phyloP scores from a whole-genome alignment of 768 basidiomycete species.

The Collybiopsis luxurians region DNA sequence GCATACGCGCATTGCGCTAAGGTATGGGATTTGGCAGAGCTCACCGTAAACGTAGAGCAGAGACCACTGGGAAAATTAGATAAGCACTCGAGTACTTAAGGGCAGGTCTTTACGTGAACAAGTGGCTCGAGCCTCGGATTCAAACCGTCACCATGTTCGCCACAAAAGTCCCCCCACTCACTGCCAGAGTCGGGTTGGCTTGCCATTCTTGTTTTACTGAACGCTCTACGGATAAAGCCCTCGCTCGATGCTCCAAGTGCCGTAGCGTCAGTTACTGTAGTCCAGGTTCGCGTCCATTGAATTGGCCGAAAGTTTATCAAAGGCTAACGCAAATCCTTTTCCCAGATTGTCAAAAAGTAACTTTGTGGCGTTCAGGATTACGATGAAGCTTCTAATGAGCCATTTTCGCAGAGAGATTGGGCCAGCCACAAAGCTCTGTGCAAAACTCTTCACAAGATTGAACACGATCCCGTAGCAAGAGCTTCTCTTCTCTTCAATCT shows the following conservation, averaged over 20 bases:
- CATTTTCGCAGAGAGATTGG: constrained; percentile 33
- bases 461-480: constrained; percentile 13
- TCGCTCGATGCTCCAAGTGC: constrained; percentile 24
- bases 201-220: neutral
- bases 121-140: too few species aligned
- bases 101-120: too few species aligned
- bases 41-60: too few species aligned
- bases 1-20: too few species aligned
- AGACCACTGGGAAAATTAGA: too few species aligned
- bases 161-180: neutral
- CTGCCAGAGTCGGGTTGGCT: neutral
- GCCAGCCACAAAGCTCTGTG: constrained; percentile 28
- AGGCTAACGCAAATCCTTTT: neutral
- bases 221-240: neutral
- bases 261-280: constrained; percentile 30
- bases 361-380: too few species aligned
- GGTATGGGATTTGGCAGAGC: too few species aligned
- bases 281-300: constrained; percentile 16
- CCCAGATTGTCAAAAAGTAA: constrained; percentile 31
- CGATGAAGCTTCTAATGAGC: too few species aligned
- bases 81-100: too few species aligned
- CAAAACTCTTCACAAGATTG: constrained; percentile 26
- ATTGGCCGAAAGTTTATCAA: neutral
- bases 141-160: too few species aligned
- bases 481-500: constrained; percentile 12